phyloP scores from a whole-genome alignment of 2,329 filamentous ascomycete species.

The Tolypocladium amazonense region DNA sequence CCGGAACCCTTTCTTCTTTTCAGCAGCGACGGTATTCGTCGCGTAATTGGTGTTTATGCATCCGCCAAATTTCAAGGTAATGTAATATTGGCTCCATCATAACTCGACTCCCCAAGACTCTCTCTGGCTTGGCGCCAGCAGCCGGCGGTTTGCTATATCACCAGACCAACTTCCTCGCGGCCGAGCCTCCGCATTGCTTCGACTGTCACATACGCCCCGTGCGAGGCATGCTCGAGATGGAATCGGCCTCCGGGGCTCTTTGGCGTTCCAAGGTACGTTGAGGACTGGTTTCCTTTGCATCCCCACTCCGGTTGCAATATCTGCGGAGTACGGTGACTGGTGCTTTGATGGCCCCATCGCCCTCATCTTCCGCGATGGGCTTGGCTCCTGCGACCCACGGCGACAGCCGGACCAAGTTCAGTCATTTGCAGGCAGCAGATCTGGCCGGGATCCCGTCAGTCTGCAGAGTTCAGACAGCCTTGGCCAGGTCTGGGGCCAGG shows the following conservation, averaged over 20 bases:
- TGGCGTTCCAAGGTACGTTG: background rate
- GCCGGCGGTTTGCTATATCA: background rate
- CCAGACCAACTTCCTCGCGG: background rate
- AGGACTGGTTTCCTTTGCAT: background rate
- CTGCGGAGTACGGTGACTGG: background rate
- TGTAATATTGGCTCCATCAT: background rate
- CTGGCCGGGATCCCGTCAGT: background rate
- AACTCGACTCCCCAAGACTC: background rate
- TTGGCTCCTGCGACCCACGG: background rate
- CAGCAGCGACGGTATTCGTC: background rate
- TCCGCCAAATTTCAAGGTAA: slow-evolving; percentile 5
- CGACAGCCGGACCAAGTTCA: background rate
- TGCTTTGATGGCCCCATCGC: background rate
- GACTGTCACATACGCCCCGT: background rate
- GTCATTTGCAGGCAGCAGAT: background rate
- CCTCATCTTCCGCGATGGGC: background rate
- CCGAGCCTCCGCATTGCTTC: background rate
- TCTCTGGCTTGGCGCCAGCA: background rate
- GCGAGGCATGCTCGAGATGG: background rate
- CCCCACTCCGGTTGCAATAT: background rate
- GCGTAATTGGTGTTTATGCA: slow-evolving; percentile 3
- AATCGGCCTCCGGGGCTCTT: background rate
- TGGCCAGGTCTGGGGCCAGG: slow-evolving; percentile 2
- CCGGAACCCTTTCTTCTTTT: background rate
- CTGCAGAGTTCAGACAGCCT: slow-evolving; percentile 1